A percentile compares a stretch with the other conserved stretches of the same genome.
Conservation (phyloP, 305 asterid genomes). For the Caryopteris hybrid region DNA sequence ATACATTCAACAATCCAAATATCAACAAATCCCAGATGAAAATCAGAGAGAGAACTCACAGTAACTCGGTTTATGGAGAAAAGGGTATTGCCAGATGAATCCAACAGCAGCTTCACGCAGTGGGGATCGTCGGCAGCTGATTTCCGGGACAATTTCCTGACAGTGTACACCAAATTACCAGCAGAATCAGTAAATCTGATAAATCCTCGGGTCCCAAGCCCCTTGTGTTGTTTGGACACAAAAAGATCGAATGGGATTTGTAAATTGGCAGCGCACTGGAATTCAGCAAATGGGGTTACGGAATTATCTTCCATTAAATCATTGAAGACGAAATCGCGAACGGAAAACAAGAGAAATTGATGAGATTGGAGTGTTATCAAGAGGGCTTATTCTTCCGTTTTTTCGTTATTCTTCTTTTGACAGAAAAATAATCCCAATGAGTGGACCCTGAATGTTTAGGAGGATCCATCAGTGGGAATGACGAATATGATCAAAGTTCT, state of each 20-base stretch:
- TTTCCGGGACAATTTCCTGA: slow-evolving; percentile 21
- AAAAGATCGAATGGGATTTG: slow-evolving; percentile 70
- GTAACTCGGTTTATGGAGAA: slow-evolving; percentile 42
- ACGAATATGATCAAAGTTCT: neutral
- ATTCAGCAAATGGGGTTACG: slow-evolving; percentile 5
- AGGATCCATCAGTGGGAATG: neutral
- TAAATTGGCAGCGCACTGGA: slow-evolving; percentile 13
- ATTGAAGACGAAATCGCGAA: neutral
- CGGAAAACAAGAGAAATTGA: neutral
- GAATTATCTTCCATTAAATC: slow-evolving; percentile 34
- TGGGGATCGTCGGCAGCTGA: slow-evolving; percentile 24
- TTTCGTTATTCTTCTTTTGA: neutral
- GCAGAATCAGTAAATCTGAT: slow-evolving; percentile 52
- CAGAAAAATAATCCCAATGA: neutral
- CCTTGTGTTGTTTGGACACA: slow-evolving; percentile 46
- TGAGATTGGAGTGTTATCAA: neutral
- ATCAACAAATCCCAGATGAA: neutral
- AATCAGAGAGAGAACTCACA: slow-evolving; percentile 34
- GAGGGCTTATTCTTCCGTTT: too few relatives aligned
- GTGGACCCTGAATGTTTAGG: neutral
- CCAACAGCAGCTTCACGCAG: slow-evolving; percentile 39
- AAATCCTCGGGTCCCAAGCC: slow-evolving; percentile 30
- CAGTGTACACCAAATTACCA: slow-evolving; percentile 48
- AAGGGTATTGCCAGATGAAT: slow-evolving; percentile 50
- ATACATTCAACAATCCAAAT: too few relatives aligned